Conservation (phyloP, 2,329 filamentous ascomycete genomes). For the Penicillium olsonii region DNA sequence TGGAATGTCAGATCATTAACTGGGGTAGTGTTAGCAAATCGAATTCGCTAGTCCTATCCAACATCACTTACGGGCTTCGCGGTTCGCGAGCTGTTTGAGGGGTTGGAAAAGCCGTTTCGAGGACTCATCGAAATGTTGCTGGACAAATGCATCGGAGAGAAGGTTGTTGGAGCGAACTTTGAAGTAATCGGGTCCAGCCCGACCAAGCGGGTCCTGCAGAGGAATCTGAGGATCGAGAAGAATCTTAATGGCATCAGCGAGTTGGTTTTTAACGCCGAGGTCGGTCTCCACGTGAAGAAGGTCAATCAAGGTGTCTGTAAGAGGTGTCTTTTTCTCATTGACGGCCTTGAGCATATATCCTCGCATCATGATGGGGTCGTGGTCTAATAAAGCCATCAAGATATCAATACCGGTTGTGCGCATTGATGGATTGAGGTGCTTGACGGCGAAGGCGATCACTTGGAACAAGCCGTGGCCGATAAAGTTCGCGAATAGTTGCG, state of each 20-base stretch:
- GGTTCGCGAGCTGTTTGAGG: constrained; percentile 74
- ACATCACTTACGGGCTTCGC: constrained; percentile 51
- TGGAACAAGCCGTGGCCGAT: constrained; percentile 81
- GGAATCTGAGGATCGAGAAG: constrained; percentile 74
- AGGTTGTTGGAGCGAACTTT: constrained; percentile 67
- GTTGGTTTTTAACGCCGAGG: constrained; percentile 90
- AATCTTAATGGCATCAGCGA: constrained; percentile 93
- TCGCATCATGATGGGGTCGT: constrained; percentile 92
- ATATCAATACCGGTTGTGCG: constrained; percentile 93
- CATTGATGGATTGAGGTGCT: constrained; percentile 79
- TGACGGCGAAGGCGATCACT: constrained; percentile 89
- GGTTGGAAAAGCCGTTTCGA: constrained; percentile 84
- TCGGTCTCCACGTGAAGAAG: constrained; percentile 88
- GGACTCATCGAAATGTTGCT: constrained; percentile 85
- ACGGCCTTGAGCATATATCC: constrained; percentile 91
- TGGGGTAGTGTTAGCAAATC: constrained; percentile 27
- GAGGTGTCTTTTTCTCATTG: constrained; percentile 77
- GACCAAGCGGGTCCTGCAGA: constrained; percentile 59
- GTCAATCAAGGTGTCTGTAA: constrained; percentile 92
- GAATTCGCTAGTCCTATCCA: background rate
- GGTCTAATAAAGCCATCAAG: constrained; percentile 89
- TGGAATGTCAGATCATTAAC: constrained; percentile 75
- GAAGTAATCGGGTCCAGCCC: constrained; percentile 68
- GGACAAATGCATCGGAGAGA: constrained; percentile 82
- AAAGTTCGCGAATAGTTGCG: constrained; percentile 85